These are phyloP conservation scores for Rubroshorea leprosula DNA, from an alignment of 345 rosid species.

Conservation along the genomic window DNA sequence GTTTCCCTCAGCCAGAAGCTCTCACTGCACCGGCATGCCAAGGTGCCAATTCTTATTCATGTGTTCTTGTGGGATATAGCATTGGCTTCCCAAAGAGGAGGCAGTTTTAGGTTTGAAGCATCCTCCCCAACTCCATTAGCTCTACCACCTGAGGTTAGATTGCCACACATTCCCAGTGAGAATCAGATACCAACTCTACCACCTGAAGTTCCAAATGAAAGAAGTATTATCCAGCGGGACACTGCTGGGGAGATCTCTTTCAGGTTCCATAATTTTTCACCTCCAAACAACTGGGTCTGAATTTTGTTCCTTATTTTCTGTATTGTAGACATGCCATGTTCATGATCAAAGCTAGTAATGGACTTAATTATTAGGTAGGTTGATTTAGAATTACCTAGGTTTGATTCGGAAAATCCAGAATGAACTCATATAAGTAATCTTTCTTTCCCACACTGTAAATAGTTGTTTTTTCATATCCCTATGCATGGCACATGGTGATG, in stretches of 20 bases:
- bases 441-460: too few relatives aligned
- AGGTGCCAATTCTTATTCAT: constrained; percentile 58
- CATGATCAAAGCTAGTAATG: too few relatives aligned
- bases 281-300: constrained; percentile 61
- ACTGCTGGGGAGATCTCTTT: constrained; percentile 78
- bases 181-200: constrained; percentile 62
- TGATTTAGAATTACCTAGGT: too few relatives aligned
- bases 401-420: too few relatives aligned
- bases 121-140: constrained; percentile 30
- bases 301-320: neutral
- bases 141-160: constrained; percentile 27
- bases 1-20: constrained; percentile 91
- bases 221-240: constrained; percentile 33
- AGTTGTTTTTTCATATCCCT: too few relatives aligned
- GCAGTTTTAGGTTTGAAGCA: constrained; percentile 25
- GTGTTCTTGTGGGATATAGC: constrained; percentile 62
- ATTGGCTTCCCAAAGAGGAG: constrained; percentile 17
- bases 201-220: constrained; percentile 20
- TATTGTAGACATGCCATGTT: too few relatives aligned
- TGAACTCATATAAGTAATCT: too few relatives aligned
- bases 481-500: too few relatives aligned
- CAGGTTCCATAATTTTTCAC: constrained; percentile 70
- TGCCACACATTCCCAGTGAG: constrained; percentile 39
- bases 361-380: too few relatives aligned
- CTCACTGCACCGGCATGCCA: constrained; percentile 84